Base-by-base conservation (phyloP, 805 yeast species). In the Suhomyces sp. region DNA sequence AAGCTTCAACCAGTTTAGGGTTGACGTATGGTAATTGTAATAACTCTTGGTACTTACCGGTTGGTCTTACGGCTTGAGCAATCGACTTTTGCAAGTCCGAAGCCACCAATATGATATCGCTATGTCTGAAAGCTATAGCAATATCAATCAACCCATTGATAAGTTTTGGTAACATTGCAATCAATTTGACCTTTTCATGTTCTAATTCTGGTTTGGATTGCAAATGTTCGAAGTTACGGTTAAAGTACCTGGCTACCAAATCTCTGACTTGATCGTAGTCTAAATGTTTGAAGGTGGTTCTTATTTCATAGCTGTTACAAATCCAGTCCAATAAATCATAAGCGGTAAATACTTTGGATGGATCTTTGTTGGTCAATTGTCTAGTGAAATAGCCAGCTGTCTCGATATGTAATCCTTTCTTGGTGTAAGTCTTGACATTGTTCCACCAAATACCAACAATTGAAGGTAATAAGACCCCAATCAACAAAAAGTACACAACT, bases 401-500 rank as follows among this genome's bases (percentile, higher is more conserved):
- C 24, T 82, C 81, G 47, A 87, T 84, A 57, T 88, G 89, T 53
- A 94, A 76, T 3, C 97, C 97, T 59, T 82, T 83, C 60, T 85
- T 88, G 24, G 97, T 94, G 63, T 83, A 84, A 2, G 86, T 74
- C 65, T 86, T 87, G 48, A 90, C 89, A 50, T 82, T 84, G 44
- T 76, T 75, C 99, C 99, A 94, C 97, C 97, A 93, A 25, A 76
- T 74, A 40, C 90, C 87, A 27, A 96, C 98, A 45, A 87, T 68
- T 49, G 76, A 75, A 2, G 99, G 99, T 51, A 94, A 78, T 4
- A 89, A 74, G 3, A 87, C 75, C 19, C 96, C 97, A 59, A 94
- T 84, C 43, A 89, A 67, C 6, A 81, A 57, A 47, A 90, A 82
- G 67, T 94, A 94, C 4, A 78, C 58, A 2, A 81, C 67, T 13